Percentiles rank a stretch among this genome's conserved stretches.
Evolutionary conservation across 345 rosid genomes (phyloP).

Genomic region (Dovyalis caffra): DNA sequence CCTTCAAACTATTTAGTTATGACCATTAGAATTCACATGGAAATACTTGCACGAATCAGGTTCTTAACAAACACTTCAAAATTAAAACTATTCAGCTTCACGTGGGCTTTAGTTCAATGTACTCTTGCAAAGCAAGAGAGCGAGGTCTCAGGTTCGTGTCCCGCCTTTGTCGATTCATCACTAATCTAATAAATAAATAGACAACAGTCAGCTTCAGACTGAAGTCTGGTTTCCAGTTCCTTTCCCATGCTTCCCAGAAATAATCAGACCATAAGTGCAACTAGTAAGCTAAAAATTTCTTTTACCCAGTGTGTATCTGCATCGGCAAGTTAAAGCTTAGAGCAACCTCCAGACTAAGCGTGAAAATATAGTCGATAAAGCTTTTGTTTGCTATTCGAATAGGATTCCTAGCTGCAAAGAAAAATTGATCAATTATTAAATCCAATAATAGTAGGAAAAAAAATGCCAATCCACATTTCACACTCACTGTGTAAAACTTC

Average conservation of each 20-base stretch:
- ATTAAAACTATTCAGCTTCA: not conserved
- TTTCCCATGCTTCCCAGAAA: conserved; percentile 6
- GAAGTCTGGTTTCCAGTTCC: conserved; percentile 6
- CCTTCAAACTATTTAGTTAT: not conserved
- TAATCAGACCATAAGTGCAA: conserved; percentile 5
- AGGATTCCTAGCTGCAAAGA: conserved; percentile 70
- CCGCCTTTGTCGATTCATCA: too few species aligned
- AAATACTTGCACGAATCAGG: not conserved
- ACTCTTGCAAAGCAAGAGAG: too few species aligned
- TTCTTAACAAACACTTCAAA: not conserved
- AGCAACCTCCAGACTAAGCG: conserved; percentile 62
- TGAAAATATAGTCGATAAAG: conserved; percentile 75
- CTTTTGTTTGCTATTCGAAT: conserved; percentile 62
- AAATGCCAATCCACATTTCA: conserved; percentile 8
- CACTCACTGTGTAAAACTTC: conserved; percentile 58
- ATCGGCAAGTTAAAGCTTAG: conserved; percentile 62
- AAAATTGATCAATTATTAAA: conserved; percentile 25
- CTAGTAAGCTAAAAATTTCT: conserved; percentile 9
- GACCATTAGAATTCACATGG: not conserved
- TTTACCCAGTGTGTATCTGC: conserved; percentile 97
- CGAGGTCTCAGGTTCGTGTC: too few species aligned
- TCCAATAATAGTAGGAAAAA: conserved; percentile 7
- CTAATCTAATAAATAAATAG: too few species aligned
- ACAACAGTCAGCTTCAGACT: not conserved
- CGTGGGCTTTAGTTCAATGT: too few species aligned